These are phyloP conservation scores for Apiospora malaysiana DNA, from an alignment of 2,329 filamentous ascomycete species.

Conservation along the genomic window DNA sequence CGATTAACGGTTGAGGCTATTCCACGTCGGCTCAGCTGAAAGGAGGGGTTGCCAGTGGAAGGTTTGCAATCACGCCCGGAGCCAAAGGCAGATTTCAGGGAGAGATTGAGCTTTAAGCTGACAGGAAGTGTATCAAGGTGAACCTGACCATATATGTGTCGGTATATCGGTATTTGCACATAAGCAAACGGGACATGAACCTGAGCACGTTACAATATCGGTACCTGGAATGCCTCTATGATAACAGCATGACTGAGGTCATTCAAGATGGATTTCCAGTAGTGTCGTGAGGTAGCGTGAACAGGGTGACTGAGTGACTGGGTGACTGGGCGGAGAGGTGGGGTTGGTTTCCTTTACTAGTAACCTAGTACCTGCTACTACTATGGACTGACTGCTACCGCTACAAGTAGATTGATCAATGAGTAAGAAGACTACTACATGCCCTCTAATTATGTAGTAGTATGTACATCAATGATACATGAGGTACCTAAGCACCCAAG, in stretches of 20 bases:
- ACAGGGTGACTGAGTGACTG: neutral
- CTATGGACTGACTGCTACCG: too few species aligned
- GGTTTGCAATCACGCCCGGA: neutral
- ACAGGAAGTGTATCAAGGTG: neutral
- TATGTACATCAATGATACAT: too few species aligned
- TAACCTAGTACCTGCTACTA: too few species aligned
- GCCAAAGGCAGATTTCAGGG: neutral
- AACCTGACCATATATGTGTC: neutral
- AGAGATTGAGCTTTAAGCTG: neutral
- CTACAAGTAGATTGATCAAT: neutral
- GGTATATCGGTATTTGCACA: neutral
- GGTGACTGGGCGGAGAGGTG: neutral
- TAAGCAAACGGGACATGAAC: neutral
- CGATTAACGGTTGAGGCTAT: neutral
- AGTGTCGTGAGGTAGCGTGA: neutral
- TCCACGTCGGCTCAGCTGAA: constrained; percentile 3
- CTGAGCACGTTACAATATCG: neutral
- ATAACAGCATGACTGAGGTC: neutral
- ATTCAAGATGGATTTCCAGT: neutral
- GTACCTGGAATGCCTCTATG: neutral
- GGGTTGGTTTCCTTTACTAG: neutral
- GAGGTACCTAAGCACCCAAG: too few species aligned
- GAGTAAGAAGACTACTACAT: neutral
- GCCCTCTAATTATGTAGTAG: too few species aligned
- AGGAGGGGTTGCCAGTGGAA: constrained; percentile 4